Evolutionary conservation across 2,329 filamentous ascomycete genomes (phyloP).

Genomic region (Aaosphaeria arxii): DNA sequence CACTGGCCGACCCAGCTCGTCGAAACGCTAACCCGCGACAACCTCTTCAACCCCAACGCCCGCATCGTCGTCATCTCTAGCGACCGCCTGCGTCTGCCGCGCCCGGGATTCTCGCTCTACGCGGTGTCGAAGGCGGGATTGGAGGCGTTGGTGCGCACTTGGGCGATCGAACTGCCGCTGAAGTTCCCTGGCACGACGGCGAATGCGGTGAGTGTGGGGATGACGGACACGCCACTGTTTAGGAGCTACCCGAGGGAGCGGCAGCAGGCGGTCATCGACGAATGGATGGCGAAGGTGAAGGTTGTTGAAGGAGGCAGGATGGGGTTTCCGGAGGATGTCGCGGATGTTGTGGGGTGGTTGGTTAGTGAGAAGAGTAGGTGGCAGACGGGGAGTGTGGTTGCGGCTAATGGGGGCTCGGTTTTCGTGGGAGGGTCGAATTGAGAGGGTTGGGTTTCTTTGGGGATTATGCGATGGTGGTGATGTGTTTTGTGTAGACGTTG

Average conservation of each 20-base stretch:
- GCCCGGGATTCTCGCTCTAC: constrained; percentile 11
- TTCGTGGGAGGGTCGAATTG: constrained; percentile 14
- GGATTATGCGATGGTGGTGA: too few relatives aligned
- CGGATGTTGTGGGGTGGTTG: constrained; percentile 62
- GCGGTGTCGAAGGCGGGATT: constrained; percentile 19
- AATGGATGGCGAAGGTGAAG: constrained; percentile 17
- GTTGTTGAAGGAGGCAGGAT: constrained; percentile 17
- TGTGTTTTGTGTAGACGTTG: too few relatives aligned
- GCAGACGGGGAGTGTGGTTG: constrained; percentile 37
- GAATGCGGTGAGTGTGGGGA: constrained; percentile 25
- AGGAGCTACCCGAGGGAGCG: constrained; percentile 7
- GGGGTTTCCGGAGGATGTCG: constrained; percentile 49
- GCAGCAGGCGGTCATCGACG: constrained; percentile 12
- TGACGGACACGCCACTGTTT: constrained; percentile 24
- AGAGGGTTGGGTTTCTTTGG: not conserved
- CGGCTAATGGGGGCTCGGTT: constrained; percentile 29
- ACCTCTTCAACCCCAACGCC: constrained; percentile 11
- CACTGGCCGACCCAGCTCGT: constrained; percentile 19
- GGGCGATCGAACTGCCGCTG: constrained; percentile 21
- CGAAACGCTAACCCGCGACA: constrained; percentile 15
- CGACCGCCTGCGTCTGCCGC: constrained; percentile 14
- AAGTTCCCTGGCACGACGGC: constrained; percentile 23
- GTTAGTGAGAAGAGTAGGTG: constrained; percentile 33
- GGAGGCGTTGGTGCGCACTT: constrained; percentile 16
- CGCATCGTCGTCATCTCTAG: constrained; percentile 20